Base-by-base conservation (phyloP, 2,329 filamentous ascomycete species). In the Pochonia chlamydosporia region DNA sequence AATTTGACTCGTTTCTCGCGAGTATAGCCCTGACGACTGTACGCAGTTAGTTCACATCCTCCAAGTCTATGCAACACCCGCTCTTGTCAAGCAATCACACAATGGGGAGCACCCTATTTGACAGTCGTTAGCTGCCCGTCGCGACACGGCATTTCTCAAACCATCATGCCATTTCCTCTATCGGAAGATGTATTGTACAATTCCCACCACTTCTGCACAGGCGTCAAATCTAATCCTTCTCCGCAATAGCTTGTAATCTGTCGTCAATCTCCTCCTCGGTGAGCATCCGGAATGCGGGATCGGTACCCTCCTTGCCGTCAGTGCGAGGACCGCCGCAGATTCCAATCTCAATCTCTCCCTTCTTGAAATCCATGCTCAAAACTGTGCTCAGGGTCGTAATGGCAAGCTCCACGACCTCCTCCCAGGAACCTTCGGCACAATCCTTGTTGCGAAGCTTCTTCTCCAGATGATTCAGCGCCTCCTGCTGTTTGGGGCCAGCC, bases 401-500 rank as follows among this genome's bases (percentile, higher is more conserved):
- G 49, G 89, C 93, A 60, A 97, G 78, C 76, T 99, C 93, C 43
- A 99, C 92, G 42, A 99, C 93, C 51, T 99, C 93, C 70, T 96
- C 89, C 93, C 93, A 99, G 63, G 75, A 84, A 52, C 93, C 93
- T 49, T 93, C 87, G 30, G 92, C 93, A 60, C 80, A 78, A 63
- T 97, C 91, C 83, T 96, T 96, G 84, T 96, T 96, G 77, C 96
- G 96, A 69, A 99, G 83, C 80, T 97, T 97, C 85, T 97, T 97
- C 81, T 99, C 93, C 49, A 99, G 78, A 69, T 95, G 90, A 72
- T 99, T 99, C 66, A 97, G 82, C 53, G 93, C 93, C 78, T 99
- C 93, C 69, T 99, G 93, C 69, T 96, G 92, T 76, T 99, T 99
- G 46, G 93, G 93, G 5, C 93, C 93, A 7, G 93, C 95, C 45